These are phyloP conservation scores for Boletus pseudopeckii DNA, from an alignment of 768 basidiomycete genomes.

Conservation along the genomic window DNA sequence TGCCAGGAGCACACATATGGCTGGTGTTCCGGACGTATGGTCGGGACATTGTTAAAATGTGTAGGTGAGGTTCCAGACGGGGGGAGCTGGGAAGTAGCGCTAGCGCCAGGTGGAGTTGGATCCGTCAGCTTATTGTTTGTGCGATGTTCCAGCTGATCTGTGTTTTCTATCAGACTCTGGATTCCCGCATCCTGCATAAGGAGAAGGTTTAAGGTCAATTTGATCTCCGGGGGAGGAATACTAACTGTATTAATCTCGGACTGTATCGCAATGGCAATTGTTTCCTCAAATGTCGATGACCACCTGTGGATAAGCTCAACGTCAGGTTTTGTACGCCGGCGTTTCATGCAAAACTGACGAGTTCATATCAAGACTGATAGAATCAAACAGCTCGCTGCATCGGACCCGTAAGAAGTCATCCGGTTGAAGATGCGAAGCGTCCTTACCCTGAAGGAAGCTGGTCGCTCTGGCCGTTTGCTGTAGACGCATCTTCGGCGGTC, in stretches of 20 bases:
- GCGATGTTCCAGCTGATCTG: background rate
- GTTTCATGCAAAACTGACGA: background rate
- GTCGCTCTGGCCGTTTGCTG: too few species aligned
- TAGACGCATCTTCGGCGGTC: background rate
- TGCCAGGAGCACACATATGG: conserved; percentile 16
- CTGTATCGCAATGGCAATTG: background rate
- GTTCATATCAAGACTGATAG: background rate
- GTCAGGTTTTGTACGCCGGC: background rate
- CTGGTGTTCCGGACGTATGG: background rate
- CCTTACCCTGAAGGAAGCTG: background rate
- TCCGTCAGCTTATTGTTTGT: background rate
- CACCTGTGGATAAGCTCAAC: background rate
- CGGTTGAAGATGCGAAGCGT: background rate
- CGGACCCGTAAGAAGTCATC: background rate
- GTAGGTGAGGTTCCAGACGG: background rate
- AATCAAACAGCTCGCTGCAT: background rate
- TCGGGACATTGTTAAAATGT: background rate
- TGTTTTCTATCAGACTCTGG: background rate
- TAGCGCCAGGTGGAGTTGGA: background rate
- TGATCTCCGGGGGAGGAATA: background rate
- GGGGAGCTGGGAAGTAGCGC: background rate
- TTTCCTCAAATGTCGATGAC: background rate
- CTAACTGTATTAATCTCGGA: background rate
- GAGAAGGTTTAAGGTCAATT: background rate
- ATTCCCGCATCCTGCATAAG: background rate